Conservation (phyloP, 192 early-diverging fungal species). For the Martensiomyces pterosporus region DNA sequence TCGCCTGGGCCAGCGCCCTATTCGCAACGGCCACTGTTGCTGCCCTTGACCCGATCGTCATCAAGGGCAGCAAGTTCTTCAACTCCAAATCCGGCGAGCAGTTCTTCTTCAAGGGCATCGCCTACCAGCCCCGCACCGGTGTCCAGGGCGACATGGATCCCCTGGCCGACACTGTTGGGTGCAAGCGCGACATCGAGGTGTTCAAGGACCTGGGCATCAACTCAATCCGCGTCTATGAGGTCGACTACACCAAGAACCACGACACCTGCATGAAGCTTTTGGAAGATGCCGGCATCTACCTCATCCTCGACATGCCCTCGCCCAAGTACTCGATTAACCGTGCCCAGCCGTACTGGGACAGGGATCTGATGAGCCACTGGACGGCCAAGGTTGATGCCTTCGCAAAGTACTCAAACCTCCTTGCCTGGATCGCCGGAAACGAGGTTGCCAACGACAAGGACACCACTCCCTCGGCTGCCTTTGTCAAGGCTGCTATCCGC, state of each 20-base stretch:
- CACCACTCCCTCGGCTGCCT: slow-evolving; percentile 59
- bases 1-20: slow-evolving; percentile 18
- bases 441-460: slow-evolving; percentile 66
- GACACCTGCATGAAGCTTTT: slow-evolving; percentile 69
- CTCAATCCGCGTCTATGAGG: slow-evolving; percentile 69
- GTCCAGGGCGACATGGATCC: slow-evolving; percentile 51
- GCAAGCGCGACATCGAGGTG: slow-evolving; percentile 59
- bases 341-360: slow-evolving; percentile 55
- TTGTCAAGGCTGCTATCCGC: slow-evolving; percentile 62
- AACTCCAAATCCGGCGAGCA: slow-evolving; percentile 66
- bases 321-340: slow-evolving; percentile 63
- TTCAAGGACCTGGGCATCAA: slow-evolving; percentile 67
- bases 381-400: slow-evolving; percentile 64
- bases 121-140: slow-evolving; percentile 62
- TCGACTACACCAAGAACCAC: slow-evolving; percentile 59
- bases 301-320: slow-evolving; percentile 61
- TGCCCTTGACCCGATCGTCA: slow-evolving; percentile 59
- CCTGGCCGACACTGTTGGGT: slow-evolving; percentile 57
- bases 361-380: slow-evolving; percentile 54
- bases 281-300: slow-evolving; percentile 61
- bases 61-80: slow-evolving; percentile 70
- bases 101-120: slow-evolving; percentile 71
- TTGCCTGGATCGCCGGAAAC: slow-evolving; percentile 72
- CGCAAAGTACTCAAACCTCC: slow-evolving; percentile 56
- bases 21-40: slow-evolving; percentile 13